Evolutionary conservation across 2,329 filamentous ascomycete genomes (phyloP).

Genomic region (Fusarium sp.): DNA sequence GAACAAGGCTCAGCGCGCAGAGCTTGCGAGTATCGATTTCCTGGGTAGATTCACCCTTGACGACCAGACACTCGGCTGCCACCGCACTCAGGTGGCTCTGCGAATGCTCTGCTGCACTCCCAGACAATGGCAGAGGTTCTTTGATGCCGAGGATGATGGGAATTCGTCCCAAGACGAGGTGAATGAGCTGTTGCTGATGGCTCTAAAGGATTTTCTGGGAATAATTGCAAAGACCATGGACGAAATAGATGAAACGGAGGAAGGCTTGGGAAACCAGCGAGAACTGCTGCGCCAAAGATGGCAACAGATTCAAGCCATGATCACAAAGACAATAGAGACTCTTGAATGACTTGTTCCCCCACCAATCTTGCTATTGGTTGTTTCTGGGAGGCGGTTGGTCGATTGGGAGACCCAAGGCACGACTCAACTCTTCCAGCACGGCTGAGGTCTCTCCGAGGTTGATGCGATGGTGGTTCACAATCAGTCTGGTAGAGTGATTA

Average conservation of each 20-base stretch:
- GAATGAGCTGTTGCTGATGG: slow-evolving; percentile 47
- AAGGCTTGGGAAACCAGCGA: slow-evolving; percentile 47
- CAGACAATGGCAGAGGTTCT: slow-evolving; percentile 52
- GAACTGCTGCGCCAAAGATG: slow-evolving; percentile 54
- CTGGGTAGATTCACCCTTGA: slow-evolving; percentile 60
- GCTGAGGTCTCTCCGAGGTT: neutral
- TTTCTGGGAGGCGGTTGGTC: neutral
- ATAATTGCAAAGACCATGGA: slow-evolving; percentile 45
- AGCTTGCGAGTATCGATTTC: slow-evolving; percentile 58
- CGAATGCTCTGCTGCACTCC: slow-evolving; percentile 49
- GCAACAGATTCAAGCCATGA: slow-evolving; percentile 54
- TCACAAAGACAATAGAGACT: slow-evolving; percentile 47
- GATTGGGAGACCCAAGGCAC: neutral
- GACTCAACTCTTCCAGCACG: neutral
- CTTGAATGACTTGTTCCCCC: slow-evolving; percentile 16
- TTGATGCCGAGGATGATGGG: slow-evolving; percentile 56
- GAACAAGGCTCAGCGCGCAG: slow-evolving; percentile 48
- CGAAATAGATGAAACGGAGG: slow-evolving; percentile 46
- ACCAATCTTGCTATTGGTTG: neutral
- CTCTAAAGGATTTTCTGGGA: slow-evolving; percentile 52
- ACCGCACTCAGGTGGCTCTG: slow-evolving; percentile 65
- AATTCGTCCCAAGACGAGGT: slow-evolving; percentile 57
- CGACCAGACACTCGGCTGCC: slow-evolving; percentile 54
- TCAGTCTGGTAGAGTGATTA: neutral
- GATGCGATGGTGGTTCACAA: neutral